These are phyloP conservation scores for Bruguiera hainesii DNA, from an alignment of 441 rosid genomes.

Conservation along the genomic window DNA sequence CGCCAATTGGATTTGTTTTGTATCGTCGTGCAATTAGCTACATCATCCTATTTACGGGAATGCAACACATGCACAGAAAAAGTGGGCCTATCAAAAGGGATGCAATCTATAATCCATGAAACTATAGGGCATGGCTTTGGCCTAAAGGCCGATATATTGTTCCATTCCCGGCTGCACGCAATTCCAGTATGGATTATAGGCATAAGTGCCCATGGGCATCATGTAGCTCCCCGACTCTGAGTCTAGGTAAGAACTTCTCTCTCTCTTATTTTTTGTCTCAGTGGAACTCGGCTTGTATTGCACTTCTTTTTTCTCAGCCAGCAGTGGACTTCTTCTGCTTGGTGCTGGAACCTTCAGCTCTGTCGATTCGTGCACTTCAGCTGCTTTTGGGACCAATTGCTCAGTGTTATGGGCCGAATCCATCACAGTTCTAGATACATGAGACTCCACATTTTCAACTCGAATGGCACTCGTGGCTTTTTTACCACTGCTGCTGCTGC, in stretches of 20 bases:
- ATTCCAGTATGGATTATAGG: slow-evolving; percentile 71
- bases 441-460: slow-evolving; percentile 44
- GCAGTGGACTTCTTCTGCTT: slow-evolving; percentile 65
- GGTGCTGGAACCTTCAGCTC: slow-evolving; percentile 67
- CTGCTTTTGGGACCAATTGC: slow-evolving; percentile 24
- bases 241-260: slow-evolving; percentile 48
- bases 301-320: slow-evolving; percentile 67
- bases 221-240: slow-evolving; percentile 66
- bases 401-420: too few species aligned
- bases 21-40: too few species aligned
- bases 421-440: too few species aligned
- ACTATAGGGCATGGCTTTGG: slow-evolving; percentile 49
- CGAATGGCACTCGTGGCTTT: slow-evolving; percentile 67
- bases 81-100: slow-evolving; percentile 55
- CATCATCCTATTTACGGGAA: too few species aligned
- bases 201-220: slow-evolving; percentile 75
- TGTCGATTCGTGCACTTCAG: slow-evolving; percentile 57
- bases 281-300: slow-evolving; percentile 65
- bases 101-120: slow-evolving; percentile 62
- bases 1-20: too few species aligned
- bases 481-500: slow-evolving; percentile 64
- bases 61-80: too few species aligned
- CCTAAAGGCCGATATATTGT: slow-evolving; percentile 63
- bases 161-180: slow-evolving; percentile 90
- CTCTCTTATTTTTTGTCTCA: slow-evolving; percentile 92